phyloP scores from a whole-genome alignment of 2,329 filamentous ascomycete genomes.

The Furcasterigmium sp. region DNA sequence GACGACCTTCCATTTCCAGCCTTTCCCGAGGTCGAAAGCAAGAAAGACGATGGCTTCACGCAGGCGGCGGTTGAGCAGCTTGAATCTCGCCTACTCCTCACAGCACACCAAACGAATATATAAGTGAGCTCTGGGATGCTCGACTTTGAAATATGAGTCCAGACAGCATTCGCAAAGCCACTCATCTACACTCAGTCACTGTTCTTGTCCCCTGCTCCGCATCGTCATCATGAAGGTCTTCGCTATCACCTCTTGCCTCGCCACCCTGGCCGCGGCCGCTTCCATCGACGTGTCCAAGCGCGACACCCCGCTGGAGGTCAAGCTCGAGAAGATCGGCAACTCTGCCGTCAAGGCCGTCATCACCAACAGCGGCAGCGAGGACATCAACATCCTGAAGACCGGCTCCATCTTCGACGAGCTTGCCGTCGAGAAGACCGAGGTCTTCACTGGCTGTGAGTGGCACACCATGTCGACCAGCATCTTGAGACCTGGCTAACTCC shows the following conservation, averaged over 20 bases:
- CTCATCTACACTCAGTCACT: no score
- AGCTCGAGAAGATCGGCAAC: slow-evolving; percentile 43
- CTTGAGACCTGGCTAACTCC: slow-evolving; percentile 3
- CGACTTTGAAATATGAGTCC: no score
- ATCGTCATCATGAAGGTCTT: slow-evolving; percentile 32
- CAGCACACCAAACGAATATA: no score
- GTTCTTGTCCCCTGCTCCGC: not conserved
- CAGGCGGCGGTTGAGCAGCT: no score
- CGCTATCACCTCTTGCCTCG: slow-evolving; percentile 25
- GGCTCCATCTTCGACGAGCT: slow-evolving; percentile 47
- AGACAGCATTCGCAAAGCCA: no score
- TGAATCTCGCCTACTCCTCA: no score
- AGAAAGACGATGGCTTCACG: no score
- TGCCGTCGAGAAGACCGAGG: slow-evolving; percentile 47
- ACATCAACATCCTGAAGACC: slow-evolving; percentile 46
- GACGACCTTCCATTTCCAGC: no score
- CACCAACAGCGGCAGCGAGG: slow-evolving; percentile 44
- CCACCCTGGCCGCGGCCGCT: slow-evolving; percentile 27
- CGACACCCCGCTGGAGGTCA: slow-evolving; percentile 35
- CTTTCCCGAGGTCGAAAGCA: no score
- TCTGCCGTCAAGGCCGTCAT: slow-evolving; percentile 47
- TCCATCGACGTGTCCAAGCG: slow-evolving; percentile 28
- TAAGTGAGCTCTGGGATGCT: no score
- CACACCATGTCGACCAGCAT: not conserved
- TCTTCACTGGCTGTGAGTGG: slow-evolving; percentile 41